These are phyloP conservation scores for Solidago caesia DNA, from an alignment of 129 eudicot genomes.

Conservation along the genomic window DNA sequence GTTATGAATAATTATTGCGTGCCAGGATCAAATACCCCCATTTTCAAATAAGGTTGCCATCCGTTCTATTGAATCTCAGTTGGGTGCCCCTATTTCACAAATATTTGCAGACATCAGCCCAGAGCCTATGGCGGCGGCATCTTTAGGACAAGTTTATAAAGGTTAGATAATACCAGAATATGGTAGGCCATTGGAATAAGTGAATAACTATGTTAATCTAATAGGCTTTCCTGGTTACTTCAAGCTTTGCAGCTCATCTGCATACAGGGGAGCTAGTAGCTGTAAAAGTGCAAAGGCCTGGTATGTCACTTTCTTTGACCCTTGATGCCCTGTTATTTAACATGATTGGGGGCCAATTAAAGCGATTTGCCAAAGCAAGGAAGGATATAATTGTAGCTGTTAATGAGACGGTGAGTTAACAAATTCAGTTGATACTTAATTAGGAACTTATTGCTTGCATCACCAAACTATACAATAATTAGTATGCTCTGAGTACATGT, in stretches of 20 bases:
- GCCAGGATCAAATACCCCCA: constrained; percentile 94
- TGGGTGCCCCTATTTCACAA: constrained; percentile 75
- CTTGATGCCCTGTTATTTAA: constrained; percentile 92
- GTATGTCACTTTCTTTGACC: constrained; percentile 80
- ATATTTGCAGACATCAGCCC: constrained; percentile 86
- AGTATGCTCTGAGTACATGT: not conserved
- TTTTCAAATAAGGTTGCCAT: constrained; percentile 78
- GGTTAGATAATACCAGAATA: constrained; percentile 42
- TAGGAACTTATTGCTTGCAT: not conserved
- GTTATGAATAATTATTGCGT: not conserved
- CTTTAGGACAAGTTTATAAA: constrained; percentile 96
- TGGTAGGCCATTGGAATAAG: not conserved
- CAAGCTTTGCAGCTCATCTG: constrained; percentile 97
- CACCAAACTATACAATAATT: not conserved
- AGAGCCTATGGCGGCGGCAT: constrained; percentile 95
- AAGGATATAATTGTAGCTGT: constrained; percentile 95
- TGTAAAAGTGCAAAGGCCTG: constrained; percentile 98
- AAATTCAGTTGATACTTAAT: constrained; percentile 13
- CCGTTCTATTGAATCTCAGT: constrained; percentile 69
- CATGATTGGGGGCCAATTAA: constrained; percentile 94
- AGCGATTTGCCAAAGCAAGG: constrained; percentile 95
- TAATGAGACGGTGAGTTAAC: constrained; percentile 80
- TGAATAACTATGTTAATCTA: constrained; percentile 11
- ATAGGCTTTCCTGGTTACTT: constrained; percentile 33
- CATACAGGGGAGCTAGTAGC: constrained; percentile 98